Base-by-base conservation (phyloP, 2,329 filamentous ascomycete species). In the Alternaria panax region DNA sequence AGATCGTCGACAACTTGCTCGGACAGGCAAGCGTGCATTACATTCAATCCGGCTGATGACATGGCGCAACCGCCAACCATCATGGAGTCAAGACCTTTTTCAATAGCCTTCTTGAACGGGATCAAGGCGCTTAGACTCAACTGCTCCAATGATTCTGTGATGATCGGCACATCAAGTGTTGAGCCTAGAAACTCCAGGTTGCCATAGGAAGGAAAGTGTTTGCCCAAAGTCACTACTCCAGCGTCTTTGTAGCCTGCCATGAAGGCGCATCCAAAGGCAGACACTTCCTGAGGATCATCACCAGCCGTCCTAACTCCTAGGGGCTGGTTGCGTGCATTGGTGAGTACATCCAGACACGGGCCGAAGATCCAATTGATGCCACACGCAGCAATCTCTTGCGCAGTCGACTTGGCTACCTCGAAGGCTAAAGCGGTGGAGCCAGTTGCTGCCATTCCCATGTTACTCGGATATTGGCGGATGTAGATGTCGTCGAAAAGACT, bases 351-450 rank as follows among this genome's bases (percentile, higher is more conserved):
- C 5, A 99, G 81, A 40, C 96, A 93, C 0, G 95, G 95, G 0
- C 94, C 94, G 58, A 99, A 88, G 73, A 98, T 96, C 82, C 96
- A 89, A 75, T 99, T 99, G 71, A 99, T 92, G 30, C 95, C 95
- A 69, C 96, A 95, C 11, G 95, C 93, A 46, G 91, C 89, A 27
- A 98, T 87, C 78, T 98, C 95, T 68, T 94, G 91, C 4, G 93
- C 95, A 0, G 94, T 98, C 16, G 95, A 93, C 78, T 94, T 93
- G 57, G 93, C 94, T 55, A 98, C 88, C 68, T 94, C 90, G 74
- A 94, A 96, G 6, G 94, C 92, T 54, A 98, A 82, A 11, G 95
- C 88, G 34, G 89, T 89, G 11, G 90, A 93, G 24, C 93, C 92
- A 5, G 93, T 93, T 22, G 95, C 95, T n/a, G 94, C 93, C 61